These are phyloP conservation scores for Ceratocystis destructans DNA, from an alignment of 2,329 filamentous ascomycete genomes.

Conservation along the genomic window DNA sequence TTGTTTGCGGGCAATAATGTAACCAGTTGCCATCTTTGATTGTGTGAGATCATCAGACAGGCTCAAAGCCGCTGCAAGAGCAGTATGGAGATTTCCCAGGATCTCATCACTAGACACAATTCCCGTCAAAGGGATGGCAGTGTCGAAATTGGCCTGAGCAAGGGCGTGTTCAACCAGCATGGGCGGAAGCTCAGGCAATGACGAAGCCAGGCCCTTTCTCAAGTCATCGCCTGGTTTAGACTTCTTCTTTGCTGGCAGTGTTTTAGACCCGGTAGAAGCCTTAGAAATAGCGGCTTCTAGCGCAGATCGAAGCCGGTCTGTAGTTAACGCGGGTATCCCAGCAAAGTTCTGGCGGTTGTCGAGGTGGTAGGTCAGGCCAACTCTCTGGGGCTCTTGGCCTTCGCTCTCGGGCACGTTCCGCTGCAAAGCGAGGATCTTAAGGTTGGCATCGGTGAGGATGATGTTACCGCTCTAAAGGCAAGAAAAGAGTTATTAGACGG, in stretches of 20 bases:
- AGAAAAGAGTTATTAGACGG: not conserved
- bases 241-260: conserved; percentile 38
- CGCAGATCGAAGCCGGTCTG: conserved; percentile 54
- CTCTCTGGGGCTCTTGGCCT: conserved; percentile 67
- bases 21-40: conserved; percentile 56
- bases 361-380: conserved; percentile 66
- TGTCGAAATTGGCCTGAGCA: conserved; percentile 54
- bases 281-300: conserved; percentile 53
- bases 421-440: conserved; percentile 69
- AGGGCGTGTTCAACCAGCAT: conserved; percentile 79
- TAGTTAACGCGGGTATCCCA: conserved; percentile 61
- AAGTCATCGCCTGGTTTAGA: conserved; percentile 62
- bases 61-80: conserved; percentile 55
- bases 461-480: conserved; percentile 60
- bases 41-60: conserved; percentile 57
- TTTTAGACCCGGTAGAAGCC: conserved; percentile 30
- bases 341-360: conserved; percentile 72
- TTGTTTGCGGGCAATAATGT: conserved; percentile 63
- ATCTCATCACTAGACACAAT: conserved; percentile 53
- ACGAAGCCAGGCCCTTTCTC: conserved; percentile 65
- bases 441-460: conserved; percentile 72
- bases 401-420: conserved; percentile 68
- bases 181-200: conserved; percentile 79
- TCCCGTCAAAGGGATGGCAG: conserved; percentile 50
- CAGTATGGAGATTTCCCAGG: conserved; percentile 51